Evolutionary conservation across 2,329 filamentous ascomycete genomes (phyloP), one percentile per base, ranked within the genome.

Genomic region (Bipolaris zeicola): DNA sequence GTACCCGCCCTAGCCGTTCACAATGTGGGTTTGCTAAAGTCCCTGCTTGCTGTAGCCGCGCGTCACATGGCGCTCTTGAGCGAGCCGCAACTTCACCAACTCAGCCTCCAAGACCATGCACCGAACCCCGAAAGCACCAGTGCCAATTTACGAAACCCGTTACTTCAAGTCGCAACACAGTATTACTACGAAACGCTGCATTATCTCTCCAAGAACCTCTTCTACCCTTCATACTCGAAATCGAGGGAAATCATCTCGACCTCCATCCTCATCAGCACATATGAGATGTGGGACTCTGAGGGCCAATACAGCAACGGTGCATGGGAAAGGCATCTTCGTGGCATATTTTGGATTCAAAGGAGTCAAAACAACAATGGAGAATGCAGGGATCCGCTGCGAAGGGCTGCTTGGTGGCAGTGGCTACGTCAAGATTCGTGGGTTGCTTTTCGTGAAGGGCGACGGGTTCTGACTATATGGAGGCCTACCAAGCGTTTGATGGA

Each of bases 361-460:
- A 85, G 82, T 0, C 84, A 86, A 50, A 79, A 86, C 45, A 85
- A 86, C 42, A 80, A 88, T 52, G 86, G 85, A 1, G 84, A 84
- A 47, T 82, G 80, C 0, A 61, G 55, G 14, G 81, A 82, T 0
- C 83, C 85, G 0, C 74, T 88, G 0, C 78, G 82, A 39, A 81
- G 83, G 59, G 82, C 85, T 0, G 83, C 85, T 0, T 88, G 86
- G 86, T 89, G 86, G 86, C 81, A 82, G 0, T 89, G 86, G 86
- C 74, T 88, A 3, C 77, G 84, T n/a, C 86, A 89, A 65, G 86
- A 89, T 65, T 79, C 86, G 0, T 88, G 85, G 85, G 85, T 84
- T 1, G 85, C 85, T 0, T 87, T 87, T 60, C 79, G 84, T 0
- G 85, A 87, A 65, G 78, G 79, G 20, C 76, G 86, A 4, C 78